A percentile compares a stretch with the other conserved stretches of the same genome.
phyloP scores from a whole-genome alignment of 75 land plant genomes.

The Isoetes taiwanensis region DNA sequence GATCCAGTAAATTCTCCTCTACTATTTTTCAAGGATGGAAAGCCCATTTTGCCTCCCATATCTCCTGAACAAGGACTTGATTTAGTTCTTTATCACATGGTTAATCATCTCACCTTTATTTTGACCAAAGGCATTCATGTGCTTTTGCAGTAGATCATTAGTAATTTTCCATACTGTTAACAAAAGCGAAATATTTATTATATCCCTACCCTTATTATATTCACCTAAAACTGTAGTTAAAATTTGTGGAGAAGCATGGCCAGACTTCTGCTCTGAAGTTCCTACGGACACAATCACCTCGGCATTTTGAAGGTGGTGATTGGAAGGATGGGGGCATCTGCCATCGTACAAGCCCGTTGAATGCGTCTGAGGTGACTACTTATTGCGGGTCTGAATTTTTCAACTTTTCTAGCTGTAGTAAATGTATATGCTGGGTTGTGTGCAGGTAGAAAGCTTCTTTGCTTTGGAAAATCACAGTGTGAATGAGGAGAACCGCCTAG shows the following conservation, averaged over 20 bases:
- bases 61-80: conserved; percentile 56
- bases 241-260: conserved; percentile 33
- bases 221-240: no score
- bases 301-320: conserved; percentile 97
- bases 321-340: conserved; percentile 85
- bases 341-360: conserved; percentile 40
- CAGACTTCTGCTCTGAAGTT: conserved; percentile 23
- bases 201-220: no score
- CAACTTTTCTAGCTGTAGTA: no score
- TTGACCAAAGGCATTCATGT: no score
- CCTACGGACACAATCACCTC: conserved; percentile 78
- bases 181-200: no score
- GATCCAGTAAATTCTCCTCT: conserved; percentile 72
- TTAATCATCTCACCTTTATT: no score
- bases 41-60: conserved; percentile 52
- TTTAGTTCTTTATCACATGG: conserved; percentile 58
- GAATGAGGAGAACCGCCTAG: conserved; percentile 45
- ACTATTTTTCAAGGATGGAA: conserved; percentile 59
- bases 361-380: conserved; percentile 30
- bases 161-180: no score
- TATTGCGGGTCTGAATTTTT: no score
- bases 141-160: no score
- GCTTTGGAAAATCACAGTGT: conserved; percentile 40
- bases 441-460: conserved; percentile 57
- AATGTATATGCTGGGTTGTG: no score